Evolutionary conservation across 2,329 filamentous ascomycete genomes (phyloP), one percentile per base, ranked within the genome.

Genomic region (Alternaria arborescens): DNA sequence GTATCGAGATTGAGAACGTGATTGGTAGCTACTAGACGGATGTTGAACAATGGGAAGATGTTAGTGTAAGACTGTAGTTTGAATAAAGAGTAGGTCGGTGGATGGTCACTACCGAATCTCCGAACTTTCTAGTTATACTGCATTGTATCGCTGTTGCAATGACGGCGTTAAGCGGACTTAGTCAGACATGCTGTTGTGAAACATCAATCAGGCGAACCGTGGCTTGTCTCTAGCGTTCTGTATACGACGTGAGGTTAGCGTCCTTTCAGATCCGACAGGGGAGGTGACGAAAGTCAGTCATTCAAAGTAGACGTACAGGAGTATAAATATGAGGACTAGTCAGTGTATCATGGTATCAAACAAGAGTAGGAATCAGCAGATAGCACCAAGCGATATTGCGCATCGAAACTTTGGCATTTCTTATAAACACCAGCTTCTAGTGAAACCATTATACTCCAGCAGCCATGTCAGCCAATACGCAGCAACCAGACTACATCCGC

Each of bases 1-100:
- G 71, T 42, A 81, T 79, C n/a, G 83, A 86, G 70, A 62, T 86
- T 55, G 70, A 53, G 20, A 79, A 84, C 77, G 74, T 84, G 11
- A 61, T 83, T 44, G 66, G 62, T 20, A 62, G 36, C 14, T 57
- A 41, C n/a, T 52, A 52, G 47, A 5, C 2, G 42, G 7, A 8
- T 7, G 12, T 26, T 7, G 20, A 5, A 24, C 4, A 20, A 24
- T 20, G 6, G 20, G 26, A 11, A 36, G 12, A 0, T 4, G 32
- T 16, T 38, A 12, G 22, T 10, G 10, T 47, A 38, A 5, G 28
- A n/a, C 22, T 4, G 6, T 14, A 36, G 32, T 36, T 5, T 36
- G 32, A 10, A 12, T 36, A 6, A 14, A 14, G 32, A 36, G 32
- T 36, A 3, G 14, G 32, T 0, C 34, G 34, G 34, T 38, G 16